Evolutionary conservation across 2,329 filamentous ascomycete species (phyloP).

Genomic region (Colletotrichum eremochloae): DNA sequence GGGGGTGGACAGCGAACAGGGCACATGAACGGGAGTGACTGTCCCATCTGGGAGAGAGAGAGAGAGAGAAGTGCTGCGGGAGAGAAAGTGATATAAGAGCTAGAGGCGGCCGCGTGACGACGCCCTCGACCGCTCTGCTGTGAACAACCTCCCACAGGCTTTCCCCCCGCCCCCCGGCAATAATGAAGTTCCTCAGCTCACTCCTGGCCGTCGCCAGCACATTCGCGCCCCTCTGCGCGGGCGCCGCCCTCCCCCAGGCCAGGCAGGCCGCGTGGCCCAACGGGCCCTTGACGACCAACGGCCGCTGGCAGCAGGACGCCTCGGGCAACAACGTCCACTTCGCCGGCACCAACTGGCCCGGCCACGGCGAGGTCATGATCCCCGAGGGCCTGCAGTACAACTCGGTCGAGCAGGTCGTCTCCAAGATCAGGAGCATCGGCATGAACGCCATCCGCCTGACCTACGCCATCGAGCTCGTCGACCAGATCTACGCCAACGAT

Average conservation of each 20-base stretch:
- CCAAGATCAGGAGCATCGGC: conserved; percentile 69
- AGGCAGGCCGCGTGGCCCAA: conserved; percentile 54
- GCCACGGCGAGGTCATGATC: conserved; percentile 72
- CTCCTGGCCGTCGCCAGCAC: conserved; percentile 42
- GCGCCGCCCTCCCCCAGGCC: conserved; percentile 29
- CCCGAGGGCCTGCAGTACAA: conserved; percentile 74
- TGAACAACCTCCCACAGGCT: conserved; percentile 15
- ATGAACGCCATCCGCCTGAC: conserved; percentile 75
- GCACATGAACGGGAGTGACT: background rate
- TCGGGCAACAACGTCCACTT: conserved; percentile 60
- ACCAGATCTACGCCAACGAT: conserved; percentile 66
- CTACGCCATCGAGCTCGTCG: conserved; percentile 74
- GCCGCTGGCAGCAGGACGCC: conserved; percentile 58
- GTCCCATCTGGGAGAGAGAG: background rate
- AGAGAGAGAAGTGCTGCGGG: background rate
- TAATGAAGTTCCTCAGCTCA: conserved; percentile 43
- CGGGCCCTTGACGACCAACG: conserved; percentile 57
- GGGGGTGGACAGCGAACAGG: background rate
- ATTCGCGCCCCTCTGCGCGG: conserved; percentile 22
- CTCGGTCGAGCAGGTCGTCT: conserved; percentile 67
- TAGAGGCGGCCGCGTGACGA: background rate
- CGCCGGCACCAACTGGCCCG: conserved; percentile 73
- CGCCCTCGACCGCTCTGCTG: background rate
- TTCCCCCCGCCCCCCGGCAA: background rate
- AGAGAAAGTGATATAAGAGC: conserved; percentile 26